Evolutionary conservation across 768 basidiomycete genomes (phyloP), one percentile per base, ranked within the genome.

Genomic region (Rhodotorula taiwanensis): DNA sequence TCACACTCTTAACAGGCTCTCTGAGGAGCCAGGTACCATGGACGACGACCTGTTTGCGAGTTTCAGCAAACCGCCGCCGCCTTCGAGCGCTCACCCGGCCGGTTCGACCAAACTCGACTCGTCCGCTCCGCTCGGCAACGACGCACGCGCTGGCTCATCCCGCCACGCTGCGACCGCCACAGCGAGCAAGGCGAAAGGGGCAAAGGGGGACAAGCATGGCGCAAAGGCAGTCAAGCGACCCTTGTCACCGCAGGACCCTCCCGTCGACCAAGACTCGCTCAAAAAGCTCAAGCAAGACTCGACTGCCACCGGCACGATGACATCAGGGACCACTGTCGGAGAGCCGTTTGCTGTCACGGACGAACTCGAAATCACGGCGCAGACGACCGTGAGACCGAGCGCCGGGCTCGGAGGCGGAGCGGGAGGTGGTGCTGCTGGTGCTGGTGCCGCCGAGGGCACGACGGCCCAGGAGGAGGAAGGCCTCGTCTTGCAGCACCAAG

Each of bases 361-460:
- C 76, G 92, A 94, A 67, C 91, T 97, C 73, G 89, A 93, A 77
- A 90, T 87, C 1, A 89, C 93, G 71, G 91, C 89, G 1, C 90
- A 89, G 75, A 83, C 92, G 51, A 91, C 95, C 75, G 84, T 97
- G 60, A 87, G 86, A 27, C 88, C 87, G 3, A 89, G 86, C 70
- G 88, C 88, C 51, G 93, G 93, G 9, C 77, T 98, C 70, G 88
- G 85, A 14, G 89, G 86, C n/a, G 52, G 34, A 21, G 72, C 36
- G 36, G 36, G 10, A 9, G 36, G 10, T 9, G 36, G 36, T 10
- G 36, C 36, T 10, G 36, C 9, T 39, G 36, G n/a, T n/a, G n/a
- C n/a, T n/a, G n/a, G n/a, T n/a, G n/a, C n/a, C n/a, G n/a, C n/a
- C n/a, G n/a, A n/a, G n/a, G n/a, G n/a, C n/a, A n/a, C n/a, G n/a